Conservation (phyloP, 176 grass and related monocot species). For the Hsuehochloa calcarea region DNA sequence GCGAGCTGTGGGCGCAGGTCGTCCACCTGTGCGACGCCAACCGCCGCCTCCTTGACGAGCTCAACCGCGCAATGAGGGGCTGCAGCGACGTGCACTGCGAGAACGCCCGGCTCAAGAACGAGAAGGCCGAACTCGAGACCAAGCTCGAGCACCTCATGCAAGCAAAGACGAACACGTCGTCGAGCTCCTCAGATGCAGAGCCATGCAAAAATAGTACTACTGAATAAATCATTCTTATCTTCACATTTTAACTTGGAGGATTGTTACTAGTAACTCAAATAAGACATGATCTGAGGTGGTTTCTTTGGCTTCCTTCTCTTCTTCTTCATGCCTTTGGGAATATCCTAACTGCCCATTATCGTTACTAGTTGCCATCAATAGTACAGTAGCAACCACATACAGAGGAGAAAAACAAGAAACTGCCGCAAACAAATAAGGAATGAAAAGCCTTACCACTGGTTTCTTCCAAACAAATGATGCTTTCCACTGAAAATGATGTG, state of each 20-base stretch:
- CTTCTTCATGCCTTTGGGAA: neutral
- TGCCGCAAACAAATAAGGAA: neutral
- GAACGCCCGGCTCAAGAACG: slow-evolving; percentile 51
- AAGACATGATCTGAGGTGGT: slow-evolving; percentile 34
- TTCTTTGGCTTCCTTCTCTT: neutral
- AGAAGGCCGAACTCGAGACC: slow-evolving; percentile 53
- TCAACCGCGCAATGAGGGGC: slow-evolving; percentile 60
- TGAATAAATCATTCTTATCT: slow-evolving; percentile 43
- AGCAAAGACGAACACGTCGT: neutral
- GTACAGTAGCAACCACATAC: neutral
- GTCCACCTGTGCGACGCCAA: slow-evolving; percentile 59
- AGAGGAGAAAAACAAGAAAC: slow-evolving; percentile 32
- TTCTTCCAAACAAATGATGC: slow-evolving; percentile 15
- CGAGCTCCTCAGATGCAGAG: slow-evolving; percentile 24
- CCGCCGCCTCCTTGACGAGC: slow-evolving; percentile 65
- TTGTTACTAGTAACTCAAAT: slow-evolving; percentile 41
- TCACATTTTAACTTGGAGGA: slow-evolving; percentile 27
- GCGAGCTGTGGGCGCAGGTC: slow-evolving; percentile 67
- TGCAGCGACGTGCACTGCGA: slow-evolving; percentile 42
- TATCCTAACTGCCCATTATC: slow-evolving; percentile 29
- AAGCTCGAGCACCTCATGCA: slow-evolving; percentile 55
- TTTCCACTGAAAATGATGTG: slow-evolving; percentile 57
- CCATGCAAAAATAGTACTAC: slow-evolving; percentile 5
- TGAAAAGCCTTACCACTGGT: slow-evolving; percentile 32
- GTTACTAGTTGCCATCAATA: slow-evolving; percentile 25